Conservation (phyloP, 345 rosid genomes). For the Clausena lansium region DNA sequence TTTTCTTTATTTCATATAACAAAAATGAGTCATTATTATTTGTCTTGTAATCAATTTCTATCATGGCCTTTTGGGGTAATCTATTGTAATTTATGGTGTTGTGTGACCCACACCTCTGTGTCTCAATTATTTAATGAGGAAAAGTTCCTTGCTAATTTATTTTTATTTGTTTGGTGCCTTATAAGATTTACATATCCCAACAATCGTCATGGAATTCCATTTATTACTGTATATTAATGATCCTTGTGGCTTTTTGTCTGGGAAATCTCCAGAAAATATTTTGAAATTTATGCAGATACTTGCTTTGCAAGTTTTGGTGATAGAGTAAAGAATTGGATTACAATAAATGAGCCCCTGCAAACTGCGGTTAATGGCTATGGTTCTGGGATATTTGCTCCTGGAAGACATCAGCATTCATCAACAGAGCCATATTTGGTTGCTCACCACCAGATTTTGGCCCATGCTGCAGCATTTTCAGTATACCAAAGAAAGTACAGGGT, state of each 20-base stretch:
- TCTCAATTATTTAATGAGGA: neutral
- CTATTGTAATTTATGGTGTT: neutral
- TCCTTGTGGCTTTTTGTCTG: slow-evolving; percentile 18
- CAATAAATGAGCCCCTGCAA: slow-evolving; percentile 75
- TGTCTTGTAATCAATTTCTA: neutral
- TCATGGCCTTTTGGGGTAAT: neutral
- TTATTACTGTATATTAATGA: slow-evolving; percentile 3
- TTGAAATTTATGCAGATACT: slow-evolving; percentile 65
- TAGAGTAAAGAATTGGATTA: slow-evolving; percentile 86
- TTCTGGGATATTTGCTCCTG: slow-evolving; percentile 64
- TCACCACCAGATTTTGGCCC: slow-evolving; percentile 80
- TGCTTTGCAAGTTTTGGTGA: slow-evolving; percentile 82
- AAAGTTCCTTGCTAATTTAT: neutral
- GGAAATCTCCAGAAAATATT: slow-evolving; percentile 62
- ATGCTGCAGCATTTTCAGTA: slow-evolving; percentile 69
- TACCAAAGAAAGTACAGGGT: slow-evolving; percentile 75
- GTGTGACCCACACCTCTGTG: neutral
- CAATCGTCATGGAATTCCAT: neutral
- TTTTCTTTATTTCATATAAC: neutral
- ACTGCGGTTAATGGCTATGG: slow-evolving; percentile 59
- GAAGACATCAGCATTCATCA: slow-evolving; percentile 57
- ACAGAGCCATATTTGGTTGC: slow-evolving; percentile 75
- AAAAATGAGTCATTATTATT: neutral
- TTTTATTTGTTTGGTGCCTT: neutral
- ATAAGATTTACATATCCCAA: neutral